These are phyloP conservation scores for Quercus robur DNA, from an alignment of 306 rosid genomes.

Conservation along the genomic window DNA sequence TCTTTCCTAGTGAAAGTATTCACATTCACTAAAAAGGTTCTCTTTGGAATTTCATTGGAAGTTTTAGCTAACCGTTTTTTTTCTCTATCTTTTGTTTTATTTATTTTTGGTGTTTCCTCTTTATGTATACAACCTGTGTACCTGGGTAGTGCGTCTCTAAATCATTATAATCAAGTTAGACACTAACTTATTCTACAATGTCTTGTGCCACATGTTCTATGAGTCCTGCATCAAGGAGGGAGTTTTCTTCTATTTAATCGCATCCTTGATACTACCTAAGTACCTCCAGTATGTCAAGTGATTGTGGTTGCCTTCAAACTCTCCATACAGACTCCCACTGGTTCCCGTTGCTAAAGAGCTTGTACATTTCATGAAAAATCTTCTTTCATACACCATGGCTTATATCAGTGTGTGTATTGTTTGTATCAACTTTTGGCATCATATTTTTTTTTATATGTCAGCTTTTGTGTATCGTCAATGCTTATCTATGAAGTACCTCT, in stretches of 20 bases:
- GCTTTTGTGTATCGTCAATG: neutral
- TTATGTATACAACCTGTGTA: too few species aligned
- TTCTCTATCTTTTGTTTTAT: too few species aligned
- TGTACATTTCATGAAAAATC: neutral
- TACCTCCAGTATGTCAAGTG: neutral
- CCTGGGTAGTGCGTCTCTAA: too few species aligned
- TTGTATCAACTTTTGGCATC: neutral
- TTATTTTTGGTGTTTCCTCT: too few species aligned
- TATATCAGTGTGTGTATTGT: neutral
- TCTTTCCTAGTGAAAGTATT: too few species aligned
- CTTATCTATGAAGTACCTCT: neutral
- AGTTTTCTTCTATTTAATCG: neutral
- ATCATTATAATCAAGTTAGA: too few species aligned
- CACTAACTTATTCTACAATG: neutral
- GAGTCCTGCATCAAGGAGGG: neutral
- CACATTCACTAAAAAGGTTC: too few species aligned
- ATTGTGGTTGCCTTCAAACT: neutral
- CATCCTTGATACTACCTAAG: neutral
- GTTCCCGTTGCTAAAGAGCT: neutral
- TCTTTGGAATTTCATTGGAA: too few species aligned
- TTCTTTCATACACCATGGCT: neutral
- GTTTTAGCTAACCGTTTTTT: too few species aligned
- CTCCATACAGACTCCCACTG: neutral
- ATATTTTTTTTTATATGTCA: neutral
- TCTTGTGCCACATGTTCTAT: neutral